Evolutionary conservation across 345 rosid species (phyloP).

Genomic region (Eucalyptus sideroxylon): DNA sequence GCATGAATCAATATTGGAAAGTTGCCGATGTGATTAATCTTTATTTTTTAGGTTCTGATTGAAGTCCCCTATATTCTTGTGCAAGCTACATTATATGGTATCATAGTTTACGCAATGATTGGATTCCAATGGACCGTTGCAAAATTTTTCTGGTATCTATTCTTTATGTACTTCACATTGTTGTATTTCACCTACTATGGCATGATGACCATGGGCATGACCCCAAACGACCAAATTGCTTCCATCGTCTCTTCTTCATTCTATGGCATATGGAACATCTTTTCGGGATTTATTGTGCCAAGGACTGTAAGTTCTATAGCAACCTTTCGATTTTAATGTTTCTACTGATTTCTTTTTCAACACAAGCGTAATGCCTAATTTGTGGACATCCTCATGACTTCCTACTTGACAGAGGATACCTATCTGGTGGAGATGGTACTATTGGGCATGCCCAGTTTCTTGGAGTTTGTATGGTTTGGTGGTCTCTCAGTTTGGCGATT

Average conservation of each 20-base stretch:
- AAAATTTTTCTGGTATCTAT: conserved; percentile 33
- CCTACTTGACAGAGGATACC: conserved; percentile 18
- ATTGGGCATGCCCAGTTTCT: too few species aligned
- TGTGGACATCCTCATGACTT: background rate
- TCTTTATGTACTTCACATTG: conserved; percentile 31
- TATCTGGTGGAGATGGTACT: conserved; percentile 18
- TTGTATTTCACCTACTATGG: conserved; percentile 39
- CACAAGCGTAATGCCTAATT: background rate
- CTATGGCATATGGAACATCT: conserved; percentile 22
- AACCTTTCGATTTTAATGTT: background rate
- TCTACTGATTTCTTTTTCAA: background rate
- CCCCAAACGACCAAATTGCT: conserved; percentile 27
- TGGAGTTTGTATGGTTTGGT: too few species aligned
- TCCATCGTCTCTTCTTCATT: conserved; percentile 13
- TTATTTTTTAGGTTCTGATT: too few species aligned
- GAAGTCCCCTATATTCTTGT: conserved; percentile 22
- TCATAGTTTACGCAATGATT: conserved; percentile 6
- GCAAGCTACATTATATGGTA: conserved; percentile 3
- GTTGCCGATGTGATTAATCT: background rate
- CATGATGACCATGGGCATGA: conserved; percentile 28
- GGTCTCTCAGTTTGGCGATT: too few species aligned
- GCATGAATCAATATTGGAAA: too few species aligned
- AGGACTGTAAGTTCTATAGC: conserved; percentile 8
- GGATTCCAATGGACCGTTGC: conserved; percentile 26
- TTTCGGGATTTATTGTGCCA: conserved; percentile 24